These are phyloP conservation scores for Trichoderma arundinaceum DNA, from an alignment of 2,329 filamentous ascomycete genomes.

Conservation along the genomic window DNA sequence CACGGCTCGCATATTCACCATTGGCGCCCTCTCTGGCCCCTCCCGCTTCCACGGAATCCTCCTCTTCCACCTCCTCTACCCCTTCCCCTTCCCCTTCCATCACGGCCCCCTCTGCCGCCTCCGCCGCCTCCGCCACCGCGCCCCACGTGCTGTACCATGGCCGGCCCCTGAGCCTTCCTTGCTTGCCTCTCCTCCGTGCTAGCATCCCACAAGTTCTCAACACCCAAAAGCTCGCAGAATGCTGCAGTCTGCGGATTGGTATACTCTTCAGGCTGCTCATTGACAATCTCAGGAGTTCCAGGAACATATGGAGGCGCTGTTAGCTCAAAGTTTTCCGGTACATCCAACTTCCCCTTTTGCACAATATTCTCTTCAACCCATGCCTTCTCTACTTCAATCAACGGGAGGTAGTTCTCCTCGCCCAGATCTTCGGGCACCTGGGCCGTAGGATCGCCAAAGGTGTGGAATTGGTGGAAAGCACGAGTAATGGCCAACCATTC, in stretches of 20 bases:
- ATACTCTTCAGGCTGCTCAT: slow-evolving; percentile 76
- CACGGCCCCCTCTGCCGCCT: slow-evolving; percentile 46
- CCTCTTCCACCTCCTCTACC: slow-evolving; percentile 5
- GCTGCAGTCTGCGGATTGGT: slow-evolving; percentile 83
- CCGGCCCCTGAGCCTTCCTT: slow-evolving; percentile 64
- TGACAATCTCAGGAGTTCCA: slow-evolving; percentile 60
- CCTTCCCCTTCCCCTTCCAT: slow-evolving; percentile 38
- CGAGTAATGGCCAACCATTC: slow-evolving; percentile 96
- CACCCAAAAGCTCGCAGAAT: slow-evolving; percentile 79
- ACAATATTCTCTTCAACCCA: slow-evolving; percentile 85
- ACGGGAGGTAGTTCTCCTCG: slow-evolving; percentile 68
- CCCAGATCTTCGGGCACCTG: slow-evolving; percentile 65
- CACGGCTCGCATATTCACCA: background rate
- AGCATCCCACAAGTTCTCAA: slow-evolving; percentile 77
- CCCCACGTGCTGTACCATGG: slow-evolving; percentile 45
- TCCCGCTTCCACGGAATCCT: background rate
- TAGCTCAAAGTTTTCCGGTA: slow-evolving; percentile 78
- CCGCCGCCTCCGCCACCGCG: slow-evolving; percentile 45
- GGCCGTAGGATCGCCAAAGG: slow-evolving; percentile 64
- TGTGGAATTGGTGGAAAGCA: slow-evolving; percentile 71
- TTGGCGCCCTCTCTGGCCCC: background rate
- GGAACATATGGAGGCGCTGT: slow-evolving; percentile 76
- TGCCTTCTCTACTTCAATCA: slow-evolving; percentile 71
- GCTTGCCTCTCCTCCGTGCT: slow-evolving; percentile 71
- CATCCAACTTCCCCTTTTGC: slow-evolving; percentile 60